Evolutionary conservation across 495 filamentous ascomycete genomes (phyloP), one percentile per base, ranked within the genome.

Genomic region (Penicillium psychrofluorescens): DNA sequence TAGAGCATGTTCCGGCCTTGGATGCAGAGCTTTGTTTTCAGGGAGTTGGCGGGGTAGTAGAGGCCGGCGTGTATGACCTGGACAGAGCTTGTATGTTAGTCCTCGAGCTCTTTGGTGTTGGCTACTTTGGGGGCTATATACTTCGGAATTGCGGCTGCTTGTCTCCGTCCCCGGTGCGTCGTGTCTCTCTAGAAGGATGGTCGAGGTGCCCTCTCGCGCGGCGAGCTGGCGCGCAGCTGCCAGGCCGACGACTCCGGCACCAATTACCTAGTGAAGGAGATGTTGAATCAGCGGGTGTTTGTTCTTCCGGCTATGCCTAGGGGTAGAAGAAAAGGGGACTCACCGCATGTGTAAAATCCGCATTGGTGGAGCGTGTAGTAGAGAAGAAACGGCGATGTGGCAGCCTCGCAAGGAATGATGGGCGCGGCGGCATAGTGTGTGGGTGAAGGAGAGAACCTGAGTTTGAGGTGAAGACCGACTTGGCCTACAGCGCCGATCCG

Each of bases 11-110:
- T 53, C 40, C 79, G 78, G 44, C 92, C 92, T 36, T 63, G 56
- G 53, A 96, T 74, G 66, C 92, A 98, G 40, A 98, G 80, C 1
- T 63, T 62, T 0, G 92, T 89, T 64, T 98, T 98, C 11, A 95
- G 78, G 1, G 80, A 81, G 32, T 61, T 57, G 13, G 75, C 58
- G 31, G 85, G 85, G 67, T 98, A 98, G 71, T 98, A 97, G 35
- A 97, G 77, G 34, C 94, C 94, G 2, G 86, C 92, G 55, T 98
- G 92, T 44, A 97, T 95, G 35, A 97, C 91, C 85, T 88, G 47
- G 4, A 8, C 1, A 10, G 32, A 34, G n/a, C 32, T 8, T 29
- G 27, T 44, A 2, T 43, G 32, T 32, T n/a, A 29, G 6, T 13
- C 32, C 14, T 15, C 22, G 8, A 16, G 2, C 27, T 14, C 8